Evolutionary conservation across 1,284 basidiomycete species (phyloP), one percentile per base, ranked within the genome.

Genomic region (Gymnopus androsaceus): DNA sequence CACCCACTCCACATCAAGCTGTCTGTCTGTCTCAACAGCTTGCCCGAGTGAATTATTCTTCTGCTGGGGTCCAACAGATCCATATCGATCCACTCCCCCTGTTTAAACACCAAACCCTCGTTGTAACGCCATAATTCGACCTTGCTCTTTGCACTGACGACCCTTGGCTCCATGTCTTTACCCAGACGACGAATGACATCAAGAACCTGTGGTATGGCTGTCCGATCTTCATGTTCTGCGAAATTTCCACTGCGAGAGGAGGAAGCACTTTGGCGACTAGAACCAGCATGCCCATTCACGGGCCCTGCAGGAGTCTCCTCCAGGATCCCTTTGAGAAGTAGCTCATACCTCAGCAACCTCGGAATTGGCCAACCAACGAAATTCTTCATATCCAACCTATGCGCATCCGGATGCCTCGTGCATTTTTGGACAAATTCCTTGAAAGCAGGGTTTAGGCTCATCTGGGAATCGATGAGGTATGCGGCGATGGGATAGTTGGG

Each of bases 401-500:
- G 85, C 0, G 90, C 84, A 59, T 91, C 88, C 0, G 87, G 81
- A 61, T 89, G 83, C 12, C 86, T 80, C 14, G 81, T 78, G 57
- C 84, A 84, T 74, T 82, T 75, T 88, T 92, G 94, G 3, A 94
- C 81, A 67, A 98, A 96, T 0, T 76, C 72, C 59, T 83, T 87
- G 75, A 99, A 98, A 3, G 79, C 74, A 0, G 79, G 75, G 66
- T 98, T 98, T 54, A 77, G 85, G 19, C 77, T 80, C 74, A 88
- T 86, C 74, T 98, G 95, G 47, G 94, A 88, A 56, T 95, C 92
- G 55, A 98, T 89, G 53, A 90, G 80, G 67, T 93, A 94, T 30
- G 91, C 92, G 3, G 95, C 95, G 51, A 97, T 92, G 1, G 96
- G 95, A 67, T 97, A 97, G 92, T n/a, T n/a, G n/a, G n/a, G n/a